phyloP scores from a whole-genome alignment of 108 stramenopile genomes.

The Cyclotella baltica region DNA sequence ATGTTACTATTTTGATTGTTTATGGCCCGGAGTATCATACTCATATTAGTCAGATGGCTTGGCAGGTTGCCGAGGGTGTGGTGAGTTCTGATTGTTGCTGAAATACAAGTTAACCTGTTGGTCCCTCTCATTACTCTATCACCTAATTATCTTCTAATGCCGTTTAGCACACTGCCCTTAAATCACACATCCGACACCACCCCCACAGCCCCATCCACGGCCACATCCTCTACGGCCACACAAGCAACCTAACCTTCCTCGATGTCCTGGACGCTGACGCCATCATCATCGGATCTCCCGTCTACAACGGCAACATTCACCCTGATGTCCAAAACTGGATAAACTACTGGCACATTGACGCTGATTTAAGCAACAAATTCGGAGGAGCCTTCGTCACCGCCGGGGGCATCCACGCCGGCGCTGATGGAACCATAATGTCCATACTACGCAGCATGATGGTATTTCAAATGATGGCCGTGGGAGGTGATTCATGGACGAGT shows the following conservation, averaged over 20 bases:
- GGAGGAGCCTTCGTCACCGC: constrained; percentile 58
- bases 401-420: constrained; percentile 56
- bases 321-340: constrained; percentile 56
- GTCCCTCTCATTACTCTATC: background rate
- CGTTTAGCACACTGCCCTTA: constrained; percentile 21
- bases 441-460: constrained; percentile 52
- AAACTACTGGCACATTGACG: constrained; percentile 52
- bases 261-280: constrained; percentile 55
- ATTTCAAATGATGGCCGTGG: constrained; percentile 53
- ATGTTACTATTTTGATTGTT: constrained; percentile 42
- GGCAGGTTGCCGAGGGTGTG: constrained; percentile 49
- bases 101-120: background rate
- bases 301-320: constrained; percentile 55
- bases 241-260: constrained; percentile 42
- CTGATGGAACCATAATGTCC: constrained; percentile 44
- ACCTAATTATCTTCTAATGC: background rate
- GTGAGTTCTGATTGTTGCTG: background rate
- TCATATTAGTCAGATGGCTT: constrained; percentile 50
- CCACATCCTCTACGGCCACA: constrained; percentile 45
- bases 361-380: constrained; percentile 47
- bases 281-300: constrained; percentile 49
- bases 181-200: constrained; percentile 40
- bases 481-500: constrained; percentile 51
- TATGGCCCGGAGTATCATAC: constrained; percentile 50
- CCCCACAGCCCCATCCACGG: constrained; percentile 38